Evolutionary conservation across 2,329 filamentous ascomycete species (phyloP).

Genomic region (Aspergillus texensis): DNA sequence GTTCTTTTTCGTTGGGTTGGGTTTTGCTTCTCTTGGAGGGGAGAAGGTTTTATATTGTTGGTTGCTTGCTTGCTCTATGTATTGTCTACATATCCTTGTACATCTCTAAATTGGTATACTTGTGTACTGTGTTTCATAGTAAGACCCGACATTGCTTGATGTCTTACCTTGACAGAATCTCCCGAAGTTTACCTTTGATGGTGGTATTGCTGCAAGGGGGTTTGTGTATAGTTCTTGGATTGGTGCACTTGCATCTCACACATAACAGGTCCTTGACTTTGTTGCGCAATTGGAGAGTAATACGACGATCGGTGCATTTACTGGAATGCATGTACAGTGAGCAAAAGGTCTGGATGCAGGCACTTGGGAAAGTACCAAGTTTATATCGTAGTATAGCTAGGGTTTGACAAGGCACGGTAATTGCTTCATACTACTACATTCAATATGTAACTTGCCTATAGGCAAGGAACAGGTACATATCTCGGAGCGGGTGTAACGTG

Average conservation of each 20-base stretch:
- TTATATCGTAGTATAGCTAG: neutral
- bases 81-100: neutral
- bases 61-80: neutral
- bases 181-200: neutral
- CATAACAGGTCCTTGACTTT: too few relatives aligned
- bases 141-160: neutral
- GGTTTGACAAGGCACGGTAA: neutral
- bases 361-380: too few relatives aligned
- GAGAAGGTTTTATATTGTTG: neutral
- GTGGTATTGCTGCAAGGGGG: neutral
- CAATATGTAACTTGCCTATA: neutral
- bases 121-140: neutral
- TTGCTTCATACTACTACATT: neutral
- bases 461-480: neutral
- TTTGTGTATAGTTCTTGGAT: neutral
- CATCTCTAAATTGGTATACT: neutral
- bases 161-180: neutral
- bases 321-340: too few relatives aligned
- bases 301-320: neutral
- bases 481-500: neutral
- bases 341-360: too few relatives aligned
- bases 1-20: neutral
- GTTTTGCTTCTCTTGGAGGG: neutral
- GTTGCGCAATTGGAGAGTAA: neutral
- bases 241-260: neutral